A percentile compares a stretch with the other conserved stretches of the same genome.
These are phyloP conservation scores for Alternaria metachromatica DNA, from an alignment of 2,329 filamentous ascomycete species.

Conservation along the genomic window DNA sequence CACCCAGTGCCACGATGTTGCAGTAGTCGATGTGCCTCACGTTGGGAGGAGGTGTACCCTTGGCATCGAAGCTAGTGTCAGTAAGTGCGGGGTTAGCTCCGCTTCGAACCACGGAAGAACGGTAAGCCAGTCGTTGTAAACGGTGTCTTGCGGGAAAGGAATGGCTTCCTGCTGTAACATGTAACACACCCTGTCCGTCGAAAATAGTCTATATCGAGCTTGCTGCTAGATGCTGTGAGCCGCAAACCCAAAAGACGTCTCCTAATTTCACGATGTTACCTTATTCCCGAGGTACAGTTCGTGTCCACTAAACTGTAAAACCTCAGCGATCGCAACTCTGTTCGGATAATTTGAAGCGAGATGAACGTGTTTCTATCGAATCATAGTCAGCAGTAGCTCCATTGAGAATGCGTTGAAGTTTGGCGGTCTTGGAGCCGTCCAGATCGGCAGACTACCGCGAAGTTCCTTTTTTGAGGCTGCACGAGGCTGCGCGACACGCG, in stretches of 20 bases:
- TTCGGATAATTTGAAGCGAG: no score
- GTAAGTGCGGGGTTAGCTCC: conserved; percentile 31
- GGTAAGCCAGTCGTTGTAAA: conserved; percentile 2
- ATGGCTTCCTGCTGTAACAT: neutral
- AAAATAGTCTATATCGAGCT: neutral
- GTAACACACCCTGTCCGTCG: neutral
- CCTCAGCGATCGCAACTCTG: neutral
- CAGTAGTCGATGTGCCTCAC: conserved; percentile 19
- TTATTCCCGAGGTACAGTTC: neutral
- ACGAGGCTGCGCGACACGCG: neutral
- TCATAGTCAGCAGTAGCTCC: neutral
- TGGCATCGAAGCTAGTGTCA: conserved; percentile 30
- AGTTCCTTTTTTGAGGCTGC: neutral
- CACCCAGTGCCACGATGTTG: no score
- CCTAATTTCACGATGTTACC: neutral
- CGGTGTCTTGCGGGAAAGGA: neutral
- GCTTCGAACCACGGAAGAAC: conserved; percentile 6
- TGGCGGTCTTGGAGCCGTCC: neutral
- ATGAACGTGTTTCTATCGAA: neutral
- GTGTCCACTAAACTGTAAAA: neutral
- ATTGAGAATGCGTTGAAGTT: neutral
- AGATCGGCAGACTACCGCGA: neutral
- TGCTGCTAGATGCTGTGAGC: neutral
- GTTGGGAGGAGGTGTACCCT: conserved; percentile 24
- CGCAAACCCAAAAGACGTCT: neutral